A percentile compares a stretch with the other conserved stretches of the same genome.
These are phyloP conservation scores for Ustilago bromivora DNA, from an alignment of 1,284 basidiomycete species.

Conservation along the genomic window DNA sequence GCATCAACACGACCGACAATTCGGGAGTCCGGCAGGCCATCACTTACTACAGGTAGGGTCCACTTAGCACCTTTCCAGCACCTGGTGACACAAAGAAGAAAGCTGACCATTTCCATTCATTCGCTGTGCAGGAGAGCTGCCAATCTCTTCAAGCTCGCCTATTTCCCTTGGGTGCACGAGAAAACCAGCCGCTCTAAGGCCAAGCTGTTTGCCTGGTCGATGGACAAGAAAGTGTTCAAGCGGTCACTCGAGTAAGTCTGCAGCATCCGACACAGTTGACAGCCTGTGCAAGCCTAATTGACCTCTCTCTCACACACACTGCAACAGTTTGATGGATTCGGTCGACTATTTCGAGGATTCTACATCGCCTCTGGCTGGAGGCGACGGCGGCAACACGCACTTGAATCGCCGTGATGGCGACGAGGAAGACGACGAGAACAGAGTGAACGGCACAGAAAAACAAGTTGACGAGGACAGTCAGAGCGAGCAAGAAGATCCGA, in stretches of 20 bases:
- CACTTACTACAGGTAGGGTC: constrained; percentile 33
- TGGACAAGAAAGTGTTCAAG: constrained; percentile 30
- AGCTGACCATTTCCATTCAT: background rate
- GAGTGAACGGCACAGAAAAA: background rate
- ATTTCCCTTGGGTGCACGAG: constrained; percentile 47
- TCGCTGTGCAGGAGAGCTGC: constrained; percentile 27
- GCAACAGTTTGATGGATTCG: constrained; percentile 11
- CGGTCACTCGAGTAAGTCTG: constrained; percentile 20
- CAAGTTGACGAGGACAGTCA: background rate
- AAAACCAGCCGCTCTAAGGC: constrained; percentile 24
- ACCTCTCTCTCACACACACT: background rate
- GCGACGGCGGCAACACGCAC: background rate
- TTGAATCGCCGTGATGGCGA: background rate
- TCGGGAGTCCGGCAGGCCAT: constrained; percentile 14
- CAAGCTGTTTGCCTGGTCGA: constrained; percentile 37
- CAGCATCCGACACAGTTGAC: too few species aligned
- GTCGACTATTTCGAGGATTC: constrained; percentile 12
- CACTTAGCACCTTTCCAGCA: too few species aligned
- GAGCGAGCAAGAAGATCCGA: background rate
- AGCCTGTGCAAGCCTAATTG: background rate
- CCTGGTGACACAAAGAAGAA: background rate
- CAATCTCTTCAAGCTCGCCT: constrained; percentile 38
- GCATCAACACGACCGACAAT: background rate
- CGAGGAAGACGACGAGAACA: background rate
- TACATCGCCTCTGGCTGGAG: background rate